These are phyloP conservation scores for Leccinum pellstonianum DNA, from an alignment of 768 basidiomycete species.

Conservation along the genomic window DNA sequence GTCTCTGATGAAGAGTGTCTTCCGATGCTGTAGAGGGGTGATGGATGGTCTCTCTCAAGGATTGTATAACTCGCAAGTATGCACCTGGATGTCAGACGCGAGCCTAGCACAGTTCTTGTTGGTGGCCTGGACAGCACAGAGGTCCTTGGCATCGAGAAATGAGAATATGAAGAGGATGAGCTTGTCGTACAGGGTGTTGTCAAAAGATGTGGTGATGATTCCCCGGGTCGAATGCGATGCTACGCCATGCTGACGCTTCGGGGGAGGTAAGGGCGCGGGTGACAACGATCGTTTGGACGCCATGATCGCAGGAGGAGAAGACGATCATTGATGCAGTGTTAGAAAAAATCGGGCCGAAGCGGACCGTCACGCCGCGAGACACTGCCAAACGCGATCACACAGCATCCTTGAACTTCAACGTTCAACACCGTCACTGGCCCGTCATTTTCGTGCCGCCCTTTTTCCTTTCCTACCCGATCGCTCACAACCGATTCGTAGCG, in stretches of 20 bases:
- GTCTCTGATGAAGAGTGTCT: constrained; percentile 56
- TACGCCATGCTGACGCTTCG: constrained; percentile 52
- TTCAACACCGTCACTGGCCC: too few relatives aligned
- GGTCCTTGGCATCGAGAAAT: constrained; percentile 61
- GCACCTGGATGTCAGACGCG: constrained; percentile 62
- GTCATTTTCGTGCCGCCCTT: too few relatives aligned
- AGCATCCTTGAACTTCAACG: too few relatives aligned
- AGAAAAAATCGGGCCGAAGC: constrained; percentile 15
- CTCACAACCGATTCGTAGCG: too few relatives aligned
- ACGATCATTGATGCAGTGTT: not conserved
- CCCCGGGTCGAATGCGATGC: constrained; percentile 12
- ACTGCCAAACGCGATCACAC: too few relatives aligned
- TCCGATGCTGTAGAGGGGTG: constrained; percentile 56
- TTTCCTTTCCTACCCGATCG: too few relatives aligned
- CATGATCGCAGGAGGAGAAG: constrained; percentile 29
- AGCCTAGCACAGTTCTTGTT: constrained; percentile 68
- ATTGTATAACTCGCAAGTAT: constrained; percentile 18
- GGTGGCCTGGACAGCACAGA: constrained; percentile 61
- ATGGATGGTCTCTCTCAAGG: constrained; percentile 8
- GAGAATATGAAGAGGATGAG: constrained; percentile 74
- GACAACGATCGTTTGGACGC: constrained; percentile 44
- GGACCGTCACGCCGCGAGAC: constrained; percentile 1
- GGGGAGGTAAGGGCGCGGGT: constrained; percentile 47
- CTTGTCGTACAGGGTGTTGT: constrained; percentile 69
- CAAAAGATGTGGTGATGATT: constrained; percentile 40